Conservation (phyloP, 2,329 filamentous ascomycete genomes). For the Claviceps digitariae region DNA sequence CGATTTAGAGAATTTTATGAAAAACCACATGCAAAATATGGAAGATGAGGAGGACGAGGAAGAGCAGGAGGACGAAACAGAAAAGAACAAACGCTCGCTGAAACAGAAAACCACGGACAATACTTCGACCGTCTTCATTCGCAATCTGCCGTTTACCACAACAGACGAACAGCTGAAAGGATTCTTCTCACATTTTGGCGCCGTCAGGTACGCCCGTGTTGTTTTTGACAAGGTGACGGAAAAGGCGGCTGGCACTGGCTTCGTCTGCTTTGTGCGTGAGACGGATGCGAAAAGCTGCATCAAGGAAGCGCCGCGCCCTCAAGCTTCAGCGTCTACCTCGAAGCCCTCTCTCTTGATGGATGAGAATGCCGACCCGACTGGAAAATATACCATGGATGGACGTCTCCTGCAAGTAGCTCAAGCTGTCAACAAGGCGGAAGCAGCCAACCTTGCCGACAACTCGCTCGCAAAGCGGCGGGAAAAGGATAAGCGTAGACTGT, state of each 20-base stretch:
- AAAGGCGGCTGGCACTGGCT: constrained; percentile 80
- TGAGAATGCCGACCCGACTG: constrained; percentile 65
- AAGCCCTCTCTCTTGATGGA: constrained; percentile 81
- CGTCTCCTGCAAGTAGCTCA: constrained; percentile 73
- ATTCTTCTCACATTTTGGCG: constrained; percentile 81
- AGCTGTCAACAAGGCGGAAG: constrained; percentile 75
- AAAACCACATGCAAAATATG: constrained; percentile 42
- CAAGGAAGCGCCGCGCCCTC: constrained; percentile 53
- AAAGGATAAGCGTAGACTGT: constrained; percentile 82
- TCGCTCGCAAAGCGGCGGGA: constrained; percentile 50
- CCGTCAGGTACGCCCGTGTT: constrained; percentile 78
- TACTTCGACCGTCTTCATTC: constrained; percentile 73
- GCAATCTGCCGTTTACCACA: constrained; percentile 83
- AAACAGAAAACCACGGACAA: constrained; percentile 42
- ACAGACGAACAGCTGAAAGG: constrained; percentile 70
- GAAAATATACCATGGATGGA: constrained; percentile 81
- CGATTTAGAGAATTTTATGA: constrained; percentile 41
- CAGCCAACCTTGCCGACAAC: constrained; percentile 58
- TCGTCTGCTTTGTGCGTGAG: constrained; percentile 77
- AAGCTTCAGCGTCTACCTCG: constrained; percentile 31
- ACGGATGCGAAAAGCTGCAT: constrained; percentile 68
- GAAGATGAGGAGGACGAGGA: constrained; percentile 44
- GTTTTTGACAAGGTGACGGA: constrained; percentile 80
- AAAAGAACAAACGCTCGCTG: constrained; percentile 13
- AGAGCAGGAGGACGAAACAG: constrained; percentile 30